phyloP scores from a whole-genome alignment of 495 filamentous ascomycete genomes.

The Xeromyces bisporus region DNA sequence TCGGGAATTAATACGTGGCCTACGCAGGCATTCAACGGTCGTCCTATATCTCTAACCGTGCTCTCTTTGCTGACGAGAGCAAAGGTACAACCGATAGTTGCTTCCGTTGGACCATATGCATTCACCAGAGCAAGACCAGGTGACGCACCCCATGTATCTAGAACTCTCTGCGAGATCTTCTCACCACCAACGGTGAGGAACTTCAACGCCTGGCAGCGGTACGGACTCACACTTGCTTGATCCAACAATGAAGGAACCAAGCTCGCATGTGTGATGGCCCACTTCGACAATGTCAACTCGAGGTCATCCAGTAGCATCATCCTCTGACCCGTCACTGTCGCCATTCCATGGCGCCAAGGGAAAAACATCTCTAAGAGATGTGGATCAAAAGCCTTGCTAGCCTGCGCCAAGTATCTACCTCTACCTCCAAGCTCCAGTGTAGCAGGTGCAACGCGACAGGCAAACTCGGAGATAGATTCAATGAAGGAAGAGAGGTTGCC shows the following conservation, averaged over 20 bases:
- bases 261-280: constrained; percentile 66
- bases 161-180: constrained; percentile 25
- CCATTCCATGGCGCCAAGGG: constrained; percentile 22
- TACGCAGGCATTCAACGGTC: constrained; percentile 65
- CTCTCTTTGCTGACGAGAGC: constrained; percentile 52
- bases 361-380: constrained; percentile 22
- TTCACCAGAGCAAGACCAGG: constrained; percentile 24
- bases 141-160: constrained; percentile 26
- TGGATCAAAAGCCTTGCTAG: constrained; percentile 20
- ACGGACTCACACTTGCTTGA: constrained; percentile 11
- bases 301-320: constrained; percentile 19
- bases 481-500: constrained; percentile 30
- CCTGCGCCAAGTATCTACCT: constrained; percentile 19
- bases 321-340: constrained; percentile 15
- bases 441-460: constrained; percentile 6
- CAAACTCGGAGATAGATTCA: constrained; percentile 20
- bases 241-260: constrained; percentile 21
- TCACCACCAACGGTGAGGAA: constrained; percentile 30
- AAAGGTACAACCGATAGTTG: constrained; percentile 76
- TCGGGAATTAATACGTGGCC: constrained; percentile 60
- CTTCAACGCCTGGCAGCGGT: constrained; percentile 13
- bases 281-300: constrained; percentile 20
- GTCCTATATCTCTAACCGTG: constrained; percentile 71
- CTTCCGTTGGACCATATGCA: constrained; percentile 69
- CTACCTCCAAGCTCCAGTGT: constrained; percentile 14